phyloP scores from a whole-genome alignment of 345 rosid genomes.

The Eucalyptus erythrocorys region DNA sequence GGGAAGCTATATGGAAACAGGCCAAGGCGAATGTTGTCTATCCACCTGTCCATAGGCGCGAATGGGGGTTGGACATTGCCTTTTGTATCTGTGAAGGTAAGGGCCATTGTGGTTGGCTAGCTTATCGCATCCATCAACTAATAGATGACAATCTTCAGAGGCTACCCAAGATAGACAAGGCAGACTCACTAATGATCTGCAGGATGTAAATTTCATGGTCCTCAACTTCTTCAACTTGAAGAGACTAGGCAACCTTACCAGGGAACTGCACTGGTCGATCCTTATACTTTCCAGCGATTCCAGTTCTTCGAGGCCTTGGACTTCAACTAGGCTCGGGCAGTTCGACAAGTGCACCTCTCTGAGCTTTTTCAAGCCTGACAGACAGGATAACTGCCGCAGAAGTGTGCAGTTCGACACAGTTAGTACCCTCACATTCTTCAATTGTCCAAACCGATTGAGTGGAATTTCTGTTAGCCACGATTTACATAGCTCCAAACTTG shows the following conservation, averaged over 20 bases:
- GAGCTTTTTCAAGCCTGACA: neutral
- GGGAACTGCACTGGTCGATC: neutral
- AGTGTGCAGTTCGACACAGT: neutral
- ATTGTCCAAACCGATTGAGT: neutral
- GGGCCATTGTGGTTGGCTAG: neutral
- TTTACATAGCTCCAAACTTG: neutral
- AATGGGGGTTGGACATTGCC: neutral
- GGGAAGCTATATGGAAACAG: accelerated
- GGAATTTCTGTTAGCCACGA: neutral
- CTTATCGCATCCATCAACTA: neutral
- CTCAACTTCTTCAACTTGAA: neutral
- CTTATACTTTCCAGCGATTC: neutral
- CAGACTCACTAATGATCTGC: neutral
- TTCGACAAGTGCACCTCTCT: neutral
- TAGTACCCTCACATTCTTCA: neutral
- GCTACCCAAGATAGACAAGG: neutral
- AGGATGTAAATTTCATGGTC: neutral
- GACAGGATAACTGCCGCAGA: neutral
- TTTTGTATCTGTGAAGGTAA: neutral
- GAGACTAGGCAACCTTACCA: neutral
- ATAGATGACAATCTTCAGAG: neutral
- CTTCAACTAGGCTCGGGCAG: neutral
- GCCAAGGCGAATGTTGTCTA: accelerated
- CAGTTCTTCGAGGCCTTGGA: neutral
- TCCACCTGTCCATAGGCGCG: accelerated